Evolutionary conservation across 2,329 filamentous ascomycete species (phyloP).

Genomic region (Monilinia fructigena): DNA sequence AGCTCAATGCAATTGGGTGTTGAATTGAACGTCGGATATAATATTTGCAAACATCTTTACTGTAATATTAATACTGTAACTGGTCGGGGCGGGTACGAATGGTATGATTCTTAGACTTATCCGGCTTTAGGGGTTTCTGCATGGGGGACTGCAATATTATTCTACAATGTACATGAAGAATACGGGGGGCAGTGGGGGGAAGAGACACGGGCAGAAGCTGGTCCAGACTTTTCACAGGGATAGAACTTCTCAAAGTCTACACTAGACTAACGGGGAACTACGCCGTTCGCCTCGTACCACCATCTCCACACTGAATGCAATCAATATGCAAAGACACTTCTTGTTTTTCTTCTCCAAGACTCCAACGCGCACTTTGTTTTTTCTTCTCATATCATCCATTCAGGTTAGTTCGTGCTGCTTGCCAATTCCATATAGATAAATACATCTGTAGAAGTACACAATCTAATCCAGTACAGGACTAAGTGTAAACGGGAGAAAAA

Average conservation of each 20-base stretch:
- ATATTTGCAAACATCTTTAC: neutral
- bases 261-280: slow-evolving; percentile 10
- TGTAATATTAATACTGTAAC: no score
- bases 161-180: slow-evolving; percentile 3
- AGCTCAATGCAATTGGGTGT: neutral
- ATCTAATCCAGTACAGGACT: neutral
- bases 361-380: neutral
- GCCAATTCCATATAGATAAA: neutral
- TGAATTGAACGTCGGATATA: neutral
- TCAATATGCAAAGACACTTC: neutral
- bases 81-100: neutral
- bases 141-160: neutral
- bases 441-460: neutral
- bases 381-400: neutral
- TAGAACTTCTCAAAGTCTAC: neutral
- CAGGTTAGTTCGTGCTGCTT: neutral
- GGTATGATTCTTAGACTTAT: neutral
- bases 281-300: slow-evolving; percentile 8
- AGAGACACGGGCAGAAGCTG: neutral
- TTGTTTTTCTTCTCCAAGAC: neutral
- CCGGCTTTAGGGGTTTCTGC: neutral
- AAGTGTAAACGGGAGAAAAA: neutral
- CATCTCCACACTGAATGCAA: neutral
- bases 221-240: slow-evolving; percentile 12
- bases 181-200: neutral